A percentile compares a stretch with the other conserved stretches of the same genome.
These are phyloP conservation scores for Phialemoniopsis sp. DNA, from an alignment of 2,329 filamentous ascomycete genomes.

Conservation along the genomic window DNA sequence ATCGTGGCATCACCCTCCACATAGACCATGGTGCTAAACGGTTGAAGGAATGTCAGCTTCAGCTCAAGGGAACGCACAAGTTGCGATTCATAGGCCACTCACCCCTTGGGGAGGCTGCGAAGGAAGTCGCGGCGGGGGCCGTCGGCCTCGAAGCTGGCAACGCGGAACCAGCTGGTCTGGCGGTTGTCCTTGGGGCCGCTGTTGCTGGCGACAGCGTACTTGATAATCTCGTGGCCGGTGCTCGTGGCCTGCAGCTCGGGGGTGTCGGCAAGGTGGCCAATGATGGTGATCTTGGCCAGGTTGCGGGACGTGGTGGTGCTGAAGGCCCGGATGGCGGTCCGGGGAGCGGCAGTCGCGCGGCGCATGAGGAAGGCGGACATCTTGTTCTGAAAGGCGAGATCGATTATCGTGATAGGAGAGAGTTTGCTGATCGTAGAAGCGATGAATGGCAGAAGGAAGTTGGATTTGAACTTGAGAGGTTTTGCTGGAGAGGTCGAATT, in stretches of 20 bases:
- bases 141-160: constrained; percentile 67
- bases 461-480: not conserved
- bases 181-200: constrained; percentile 64
- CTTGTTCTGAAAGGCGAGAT: constrained; percentile 5
- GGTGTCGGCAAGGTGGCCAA: constrained; percentile 76
- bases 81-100: constrained; percentile 30
- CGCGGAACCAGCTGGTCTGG: constrained; percentile 80
- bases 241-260: constrained; percentile 72
- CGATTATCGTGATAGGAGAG: constrained; percentile 2
- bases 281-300: constrained; percentile 77
- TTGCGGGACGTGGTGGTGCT: constrained; percentile 62
- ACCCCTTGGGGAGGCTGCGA: constrained; percentile 79
- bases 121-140: constrained; percentile 69
- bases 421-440: not conserved
- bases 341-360: constrained; percentile 43
- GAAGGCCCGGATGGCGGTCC: constrained; percentile 61
- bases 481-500: not conserved
- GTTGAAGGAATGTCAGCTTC: not conserved
- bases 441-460: not conserved
- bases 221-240: constrained; percentile 69
- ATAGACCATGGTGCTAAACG: constrained; percentile 66
- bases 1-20: constrained; percentile 80
- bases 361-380: constrained; percentile 50
- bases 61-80: not conserved
- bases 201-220: constrained; percentile 71